A percentile compares a stretch with the other conserved stretches of the same genome.
Conservation (phyloP, 768 basidiomycete genomes). For the Boletus pseudopeckii region DNA sequence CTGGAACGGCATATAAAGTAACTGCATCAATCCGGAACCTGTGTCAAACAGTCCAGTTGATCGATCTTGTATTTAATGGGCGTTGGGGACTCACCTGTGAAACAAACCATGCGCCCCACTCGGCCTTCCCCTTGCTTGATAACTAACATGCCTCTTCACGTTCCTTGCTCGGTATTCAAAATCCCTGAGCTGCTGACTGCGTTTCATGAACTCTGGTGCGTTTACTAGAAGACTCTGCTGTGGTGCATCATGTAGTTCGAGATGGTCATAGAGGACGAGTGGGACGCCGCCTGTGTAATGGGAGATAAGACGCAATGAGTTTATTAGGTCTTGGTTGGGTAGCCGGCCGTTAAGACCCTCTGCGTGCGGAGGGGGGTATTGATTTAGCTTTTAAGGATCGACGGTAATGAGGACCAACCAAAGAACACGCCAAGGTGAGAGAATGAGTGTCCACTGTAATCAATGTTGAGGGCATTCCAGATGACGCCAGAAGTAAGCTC, state of each 20-base stretch:
- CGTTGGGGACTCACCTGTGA: slow-evolving; percentile 59
- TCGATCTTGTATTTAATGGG: neutral
- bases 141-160: slow-evolving; percentile 64
- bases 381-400: slow-evolving; percentile 1
- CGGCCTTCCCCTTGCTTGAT: slow-evolving; percentile 73
- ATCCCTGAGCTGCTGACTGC: slow-evolving; percentile 42
- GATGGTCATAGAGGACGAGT: slow-evolving; percentile 75
- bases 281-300: slow-evolving; percentile 73
- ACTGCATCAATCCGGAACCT: slow-evolving; percentile 95
- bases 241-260: slow-evolving; percentile 46
- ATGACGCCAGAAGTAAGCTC: slow-evolving; percentile 77
- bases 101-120: slow-evolving; percentile 90
- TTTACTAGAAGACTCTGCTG: slow-evolving; percentile 37
- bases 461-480: slow-evolving; percentile 92
- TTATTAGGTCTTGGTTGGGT: slow-evolving; percentile 93
- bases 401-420: slow-evolving; percentile 49
- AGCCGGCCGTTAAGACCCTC: slow-evolving; percentile 94
- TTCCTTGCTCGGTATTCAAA: slow-evolving; percentile 63
- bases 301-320: slow-evolving; percentile 72
- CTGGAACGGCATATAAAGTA: slow-evolving; percentile 85
- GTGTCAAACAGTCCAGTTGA: neutral
- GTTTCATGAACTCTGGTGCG: slow-evolving; percentile 44
- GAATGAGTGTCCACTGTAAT: slow-evolving; percentile 96
- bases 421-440: slow-evolving; percentile 94
- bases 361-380: slow-evolving; percentile 30